Base-by-base conservation (phyloP, 495 filamentous ascomycete genomes). In the Annulohypoxylon nitens region DNA sequence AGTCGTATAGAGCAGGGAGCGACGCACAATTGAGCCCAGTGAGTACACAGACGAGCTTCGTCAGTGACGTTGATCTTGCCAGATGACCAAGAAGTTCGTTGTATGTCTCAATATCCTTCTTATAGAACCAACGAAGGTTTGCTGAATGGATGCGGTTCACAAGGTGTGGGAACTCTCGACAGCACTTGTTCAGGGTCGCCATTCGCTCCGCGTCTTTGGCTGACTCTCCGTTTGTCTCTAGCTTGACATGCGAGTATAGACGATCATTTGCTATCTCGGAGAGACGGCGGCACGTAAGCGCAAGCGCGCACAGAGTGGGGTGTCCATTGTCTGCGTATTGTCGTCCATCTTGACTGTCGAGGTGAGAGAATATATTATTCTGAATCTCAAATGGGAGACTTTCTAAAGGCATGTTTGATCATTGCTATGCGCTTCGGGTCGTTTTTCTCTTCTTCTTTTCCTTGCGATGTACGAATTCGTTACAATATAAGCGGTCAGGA, bases 251-350 rank as follows among this genome's bases (percentile, higher is more conserved):
- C 16, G 30, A 16, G n/a, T 64, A 70, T 14, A 70, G 30, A 26
- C 64, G 16, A 6, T 16, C n/a, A 16, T 9, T 34, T 6, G 54
- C 61, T 12, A 61, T 18, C 2, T 30, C 33, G 6, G 53, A 64
- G 8, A 70, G 9, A 11, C 34, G 45, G 3, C 61, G 68, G 6
- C 68, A 70, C 5, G 68, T 70, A 33, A 64, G 68, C 23, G 68
- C 68, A 12, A 70, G 61, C 5, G 68, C 60, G 34, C 68, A 70
- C 8, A 70, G 68, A n/a, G 2, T 43, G 14, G 67, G 43, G 11
- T 34, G n/a, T 6, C 53, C 36, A n/a, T 64, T 16, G 43, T 64
- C 16, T 4, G 18, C 23, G n/a, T 59, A 60, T 20, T 20, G 9
- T 8, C 33, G 26, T 12, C 8, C 34, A 23, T 4, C 20, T 4